A percentile compares a stretch with the other conserved stretches of the same genome.
phyloP scores from a whole-genome alignment of 345 rosid species.

The Salix viminalis region DNA sequence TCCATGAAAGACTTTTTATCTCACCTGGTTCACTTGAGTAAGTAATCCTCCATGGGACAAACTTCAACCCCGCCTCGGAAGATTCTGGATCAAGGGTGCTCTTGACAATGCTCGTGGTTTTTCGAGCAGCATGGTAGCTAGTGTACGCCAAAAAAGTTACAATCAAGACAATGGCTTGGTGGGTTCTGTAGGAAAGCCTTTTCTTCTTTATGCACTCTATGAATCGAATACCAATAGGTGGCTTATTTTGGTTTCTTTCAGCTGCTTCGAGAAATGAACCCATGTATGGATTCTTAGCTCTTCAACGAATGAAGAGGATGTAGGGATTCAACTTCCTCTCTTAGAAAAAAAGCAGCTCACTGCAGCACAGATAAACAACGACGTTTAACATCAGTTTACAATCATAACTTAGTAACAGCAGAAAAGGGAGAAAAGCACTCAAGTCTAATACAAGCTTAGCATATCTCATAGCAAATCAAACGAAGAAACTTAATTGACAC shows the following conservation, averaged over 20 bases:
- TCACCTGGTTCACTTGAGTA: slow-evolving; percentile 23
- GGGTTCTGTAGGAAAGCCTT: slow-evolving; percentile 54
- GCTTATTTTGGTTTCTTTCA: slow-evolving; percentile 36
- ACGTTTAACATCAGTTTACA: neutral
- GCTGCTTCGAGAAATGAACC: slow-evolving; percentile 40
- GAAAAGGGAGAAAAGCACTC: neutral
- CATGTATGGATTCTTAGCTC: slow-evolving; percentile 32
- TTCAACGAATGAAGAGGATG: neutral
- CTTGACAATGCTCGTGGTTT: slow-evolving; percentile 89
- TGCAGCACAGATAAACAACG: neutral
- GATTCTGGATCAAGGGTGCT: slow-evolving; percentile 79
- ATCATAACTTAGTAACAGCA: neutral
- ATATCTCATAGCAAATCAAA: neutral
- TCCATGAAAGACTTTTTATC: slow-evolving; percentile 24
- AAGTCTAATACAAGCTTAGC: neutral
- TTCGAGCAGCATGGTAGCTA: slow-evolving; percentile 79
- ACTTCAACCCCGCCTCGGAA: slow-evolving; percentile 31
- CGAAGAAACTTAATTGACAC: neutral
- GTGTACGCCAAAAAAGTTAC: slow-evolving; percentile 78
- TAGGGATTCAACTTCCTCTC: neutral
- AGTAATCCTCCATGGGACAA: slow-evolving; percentile 30
- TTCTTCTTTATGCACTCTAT: slow-evolving; percentile 44
- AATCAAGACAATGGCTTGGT: slow-evolving; percentile 75
- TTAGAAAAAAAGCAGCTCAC: slow-evolving; percentile 3
- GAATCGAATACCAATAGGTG: slow-evolving; percentile 52